Conservation (phyloP, 2,329 filamentous ascomycete species). For the Tricladium varicosporioides region DNA sequence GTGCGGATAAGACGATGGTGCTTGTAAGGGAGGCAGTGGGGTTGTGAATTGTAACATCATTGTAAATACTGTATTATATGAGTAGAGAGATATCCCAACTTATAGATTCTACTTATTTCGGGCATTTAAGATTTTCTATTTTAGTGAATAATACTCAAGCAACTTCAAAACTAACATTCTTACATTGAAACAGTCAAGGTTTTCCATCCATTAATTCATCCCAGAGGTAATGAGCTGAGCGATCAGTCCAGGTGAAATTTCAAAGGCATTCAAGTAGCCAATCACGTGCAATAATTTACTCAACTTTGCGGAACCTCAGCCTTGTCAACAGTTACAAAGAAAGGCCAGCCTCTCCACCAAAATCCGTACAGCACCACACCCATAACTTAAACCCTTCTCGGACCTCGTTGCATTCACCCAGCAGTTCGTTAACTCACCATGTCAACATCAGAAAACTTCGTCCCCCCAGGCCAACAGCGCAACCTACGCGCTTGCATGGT, state of each 20-base stretch:
- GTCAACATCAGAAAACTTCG: slow-evolving; percentile 56
- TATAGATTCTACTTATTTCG: background rate
- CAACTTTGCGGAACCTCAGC: background rate
- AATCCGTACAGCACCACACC: background rate
- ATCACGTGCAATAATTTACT: too few relatives aligned
- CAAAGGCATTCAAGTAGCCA: too few relatives aligned
- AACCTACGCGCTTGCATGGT: slow-evolving; percentile 97
- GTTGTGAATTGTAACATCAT: slow-evolving; percentile 24
- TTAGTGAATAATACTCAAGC: too few relatives aligned
- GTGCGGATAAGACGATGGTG: slow-evolving; percentile 52
- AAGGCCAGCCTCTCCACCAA: background rate
- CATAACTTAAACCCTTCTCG: too few relatives aligned
- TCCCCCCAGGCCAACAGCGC: slow-evolving; percentile 73
- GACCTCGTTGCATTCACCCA: background rate
- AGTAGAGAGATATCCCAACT: background rate
- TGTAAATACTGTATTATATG: background rate
- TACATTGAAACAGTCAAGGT: too few relatives aligned
- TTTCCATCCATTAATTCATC: too few relatives aligned
- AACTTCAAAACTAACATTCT: too few relatives aligned
- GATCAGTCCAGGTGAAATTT: too few relatives aligned
- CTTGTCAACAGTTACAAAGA: background rate
- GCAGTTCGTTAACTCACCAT: background rate
- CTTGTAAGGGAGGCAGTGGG: slow-evolving; percentile 44
- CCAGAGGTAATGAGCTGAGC: too few relatives aligned
- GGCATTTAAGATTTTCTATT: too few relatives aligned